Percentiles rank a stretch among this genome's conserved stretches.
phyloP scores from a whole-genome alignment of 2,329 filamentous ascomycete species.

The Fusarium coicis region DNA sequence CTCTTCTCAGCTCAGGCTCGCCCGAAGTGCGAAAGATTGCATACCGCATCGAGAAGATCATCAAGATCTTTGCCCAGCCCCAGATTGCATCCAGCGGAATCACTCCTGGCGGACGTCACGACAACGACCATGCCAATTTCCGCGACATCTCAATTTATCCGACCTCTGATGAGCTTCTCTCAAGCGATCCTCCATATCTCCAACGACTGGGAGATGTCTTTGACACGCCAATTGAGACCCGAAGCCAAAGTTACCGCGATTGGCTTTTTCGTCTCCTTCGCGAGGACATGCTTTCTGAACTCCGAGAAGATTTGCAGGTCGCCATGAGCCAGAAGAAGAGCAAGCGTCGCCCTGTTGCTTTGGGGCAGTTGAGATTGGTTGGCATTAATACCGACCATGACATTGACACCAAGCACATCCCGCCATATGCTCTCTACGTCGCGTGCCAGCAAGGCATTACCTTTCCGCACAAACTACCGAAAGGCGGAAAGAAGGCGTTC shows the following conservation, averaged over 20 bases:
- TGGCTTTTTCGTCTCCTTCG: slow-evolving; percentile 78
- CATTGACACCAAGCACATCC: slow-evolving; percentile 34
- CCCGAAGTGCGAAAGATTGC: slow-evolving; percentile 42
- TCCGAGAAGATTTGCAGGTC: slow-evolving; percentile 69
- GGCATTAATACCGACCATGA: slow-evolving; percentile 52
- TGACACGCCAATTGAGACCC: slow-evolving; percentile 49
- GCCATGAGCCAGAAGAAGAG: slow-evolving; percentile 60
- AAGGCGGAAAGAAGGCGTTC: slow-evolving; percentile 53
- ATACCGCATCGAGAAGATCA: slow-evolving; percentile 53
- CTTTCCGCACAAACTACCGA: slow-evolving; percentile 25
- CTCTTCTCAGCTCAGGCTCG: slow-evolving; percentile 41
- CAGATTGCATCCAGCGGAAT: not conserved
- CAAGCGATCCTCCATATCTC: slow-evolving; percentile 64
- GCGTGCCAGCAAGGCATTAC: slow-evolving; percentile 53
- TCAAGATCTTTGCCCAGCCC: slow-evolving; percentile 42
- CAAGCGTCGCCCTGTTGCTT: slow-evolving; percentile 51
- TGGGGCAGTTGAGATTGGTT: slow-evolving; percentile 54
- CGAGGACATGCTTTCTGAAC: slow-evolving; percentile 76
- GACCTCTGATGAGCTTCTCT: slow-evolving; percentile 71
- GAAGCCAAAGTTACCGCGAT: slow-evolving; percentile 67
- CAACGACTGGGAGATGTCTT: slow-evolving; percentile 62
- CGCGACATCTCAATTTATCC: slow-evolving; percentile 71
- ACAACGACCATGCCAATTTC: slow-evolving; percentile 76
- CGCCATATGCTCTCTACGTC: slow-evolving; percentile 50
- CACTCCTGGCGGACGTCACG: slow-evolving; percentile 73